Conservation (phyloP, 2,329 filamentous ascomycete species). For the Celoporthe dispersa region DNA sequence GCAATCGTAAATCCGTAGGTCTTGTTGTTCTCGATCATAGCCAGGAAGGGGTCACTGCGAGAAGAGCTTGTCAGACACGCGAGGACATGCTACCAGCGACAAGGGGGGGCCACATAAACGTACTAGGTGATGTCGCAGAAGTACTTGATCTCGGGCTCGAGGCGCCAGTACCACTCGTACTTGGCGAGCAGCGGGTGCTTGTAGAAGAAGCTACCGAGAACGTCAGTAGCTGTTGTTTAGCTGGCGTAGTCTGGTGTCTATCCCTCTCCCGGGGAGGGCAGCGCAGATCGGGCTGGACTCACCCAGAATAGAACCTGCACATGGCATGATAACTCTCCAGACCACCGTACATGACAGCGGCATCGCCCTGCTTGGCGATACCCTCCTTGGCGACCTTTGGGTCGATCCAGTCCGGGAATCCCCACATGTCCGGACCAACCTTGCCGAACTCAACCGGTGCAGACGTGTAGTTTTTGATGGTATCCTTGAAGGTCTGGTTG, state of each 20-base stretch:
- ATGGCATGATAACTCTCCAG: conserved; percentile 99
- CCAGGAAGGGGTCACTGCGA: conserved; percentile 84
- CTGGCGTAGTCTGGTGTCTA: background rate
- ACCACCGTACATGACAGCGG: conserved; percentile 98
- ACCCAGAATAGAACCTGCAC: conserved; percentile 99
- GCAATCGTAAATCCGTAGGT: conserved; percentile 99
- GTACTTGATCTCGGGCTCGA: conserved; percentile 99
- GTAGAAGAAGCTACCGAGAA: conserved; percentile 78
- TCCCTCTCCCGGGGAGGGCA: background rate
- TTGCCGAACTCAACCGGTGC: conserved; percentile 88
- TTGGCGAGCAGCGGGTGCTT: conserved; percentile 93
- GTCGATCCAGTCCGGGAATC: conserved; percentile 95
- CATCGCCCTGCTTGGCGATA: conserved; percentile 94
- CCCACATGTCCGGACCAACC: conserved; percentile 91
- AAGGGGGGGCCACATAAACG: conserved; percentile 35
- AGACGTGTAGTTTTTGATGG: conserved; percentile 88
- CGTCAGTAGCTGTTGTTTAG: conserved; percentile 24
- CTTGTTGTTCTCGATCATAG: conserved; percentile 94
- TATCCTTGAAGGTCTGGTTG: conserved; percentile 90
- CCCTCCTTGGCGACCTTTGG: conserved; percentile 92
- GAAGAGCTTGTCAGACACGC: background rate
- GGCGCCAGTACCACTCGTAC: conserved; percentile 99
- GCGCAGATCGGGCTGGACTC: conserved; percentile 41
- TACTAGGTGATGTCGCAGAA: conserved; percentile 99
- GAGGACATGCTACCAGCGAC: background rate